Evolutionary conservation across 23 red algal species (phyloP).

Genomic region (Rhodosorus marinus): DNA sequence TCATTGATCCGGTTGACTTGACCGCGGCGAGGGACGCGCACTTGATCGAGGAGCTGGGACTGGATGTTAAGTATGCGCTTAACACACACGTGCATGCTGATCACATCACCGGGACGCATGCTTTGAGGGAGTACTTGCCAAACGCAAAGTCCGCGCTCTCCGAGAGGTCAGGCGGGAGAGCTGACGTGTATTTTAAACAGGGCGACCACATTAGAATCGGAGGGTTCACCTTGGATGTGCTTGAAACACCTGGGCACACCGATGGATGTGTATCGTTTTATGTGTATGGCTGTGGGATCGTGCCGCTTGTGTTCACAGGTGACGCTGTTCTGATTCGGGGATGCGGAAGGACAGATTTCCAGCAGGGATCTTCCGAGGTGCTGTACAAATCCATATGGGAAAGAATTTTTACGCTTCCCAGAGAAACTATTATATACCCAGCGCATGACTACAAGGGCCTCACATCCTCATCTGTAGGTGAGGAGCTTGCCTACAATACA

Average conservation of each 20-base stretch:
- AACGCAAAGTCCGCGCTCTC: conserved; percentile 8
- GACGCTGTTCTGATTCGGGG: conserved; percentile 65
- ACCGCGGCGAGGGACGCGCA: conserved; percentile 14
- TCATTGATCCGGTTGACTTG: conserved; percentile 75
- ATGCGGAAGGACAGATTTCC: conserved; percentile 72
- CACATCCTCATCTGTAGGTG: conserved; percentile 26
- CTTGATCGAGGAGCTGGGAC: conserved; percentile 9
- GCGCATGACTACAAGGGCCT: conserved; percentile 60
- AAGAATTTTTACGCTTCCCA: conserved; percentile 32
- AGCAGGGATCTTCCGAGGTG: conserved; percentile 26
- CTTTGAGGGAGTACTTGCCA: conserved; percentile 13
- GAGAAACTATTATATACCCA: conserved; percentile 40
- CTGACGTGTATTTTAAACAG: conserved; percentile 16
- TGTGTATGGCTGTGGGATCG: not conserved
- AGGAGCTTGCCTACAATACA: conserved; percentile 40
- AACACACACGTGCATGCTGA: conserved; percentile 81
- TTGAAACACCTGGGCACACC: conserved; percentile 55
- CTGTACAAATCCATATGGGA: conserved; percentile 34
- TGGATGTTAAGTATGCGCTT: conserved; percentile 5
- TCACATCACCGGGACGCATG: conserved; percentile 51
- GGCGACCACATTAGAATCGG: conserved; percentile 12
- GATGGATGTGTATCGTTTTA: conserved; percentile 45
- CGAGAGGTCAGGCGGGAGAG: conserved; percentile 14
- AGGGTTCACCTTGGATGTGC: conserved; percentile 10
- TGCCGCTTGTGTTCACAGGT: conserved; percentile 35